Evolutionary conservation across 805 yeast genomes (phyloP), one percentile per base, ranked within the genome.

Genomic region (Pichia insulana): DNA sequence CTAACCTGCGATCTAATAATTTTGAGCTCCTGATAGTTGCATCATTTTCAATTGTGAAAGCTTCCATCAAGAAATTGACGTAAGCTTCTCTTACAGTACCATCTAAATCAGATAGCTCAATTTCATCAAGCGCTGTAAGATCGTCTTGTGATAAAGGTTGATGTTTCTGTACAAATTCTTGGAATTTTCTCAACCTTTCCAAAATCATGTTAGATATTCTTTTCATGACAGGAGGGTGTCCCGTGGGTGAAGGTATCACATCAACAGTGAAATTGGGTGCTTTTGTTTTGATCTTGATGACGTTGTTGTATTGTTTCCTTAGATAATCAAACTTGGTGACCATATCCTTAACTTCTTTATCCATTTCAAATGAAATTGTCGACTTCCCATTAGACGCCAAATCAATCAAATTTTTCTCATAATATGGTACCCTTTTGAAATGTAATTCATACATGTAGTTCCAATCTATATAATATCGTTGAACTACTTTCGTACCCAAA

Each of bases 201-300:
- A 52, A 33, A 3, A 47, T 42, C 28, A 42, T 15, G 32, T 58
- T 58, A 17, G 39, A 19, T 2, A 51, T 35, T n/a, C 57, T 42
- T 11, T 36, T 32, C 2, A 48, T 44, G 3, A 44, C 27, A 11
- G 55, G 36, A 3, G 62, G 62, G 15, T 36, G 34, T 2, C 62
- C 62, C 18, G 51, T 49, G 3, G 49, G 42, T 26, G 49, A 50
- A 6, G 57, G 58, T 17, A 38, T 37, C 3, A 56, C 4, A 7
- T 28, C 30, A 2, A 54, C 16, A 2, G 20, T 33, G 30, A 50
- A 41, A 4, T 30, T 30, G 1, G 58, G 58, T 1, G 47, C 20
- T 22, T 40, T 45, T 19, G 42, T 32, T 26, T 50, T 51, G 16
- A 43, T 40, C 11, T 43, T 42, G 7, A 51, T 19, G 4, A 43